These are phyloP conservation scores for Cryptosporidium andersoni DNA, from an alignment of 169 alveolate species.

Conservation along the genomic window DNA sequence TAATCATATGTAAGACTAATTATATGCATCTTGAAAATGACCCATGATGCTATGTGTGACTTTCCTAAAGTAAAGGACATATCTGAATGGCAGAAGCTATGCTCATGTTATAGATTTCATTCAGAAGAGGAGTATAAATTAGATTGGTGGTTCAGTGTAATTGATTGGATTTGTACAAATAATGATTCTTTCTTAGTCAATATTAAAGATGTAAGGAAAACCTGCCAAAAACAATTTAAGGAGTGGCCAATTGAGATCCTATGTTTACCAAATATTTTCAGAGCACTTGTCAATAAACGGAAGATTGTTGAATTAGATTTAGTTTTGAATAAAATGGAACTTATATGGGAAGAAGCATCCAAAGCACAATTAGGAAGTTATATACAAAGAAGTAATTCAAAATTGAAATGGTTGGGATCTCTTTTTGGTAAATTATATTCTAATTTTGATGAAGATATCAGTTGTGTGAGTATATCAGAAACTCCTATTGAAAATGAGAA, in stretches of 20 bases:
- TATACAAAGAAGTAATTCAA: background rate
- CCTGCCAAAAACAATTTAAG: slow-evolving; percentile 28
- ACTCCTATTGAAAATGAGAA: background rate
- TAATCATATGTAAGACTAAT: too few relatives aligned
- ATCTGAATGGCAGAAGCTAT: slow-evolving; percentile 60
- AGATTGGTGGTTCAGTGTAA: slow-evolving; percentile 57
- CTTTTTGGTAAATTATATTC: slow-evolving; percentile 2
- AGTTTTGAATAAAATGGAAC: background rate
- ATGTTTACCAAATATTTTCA: slow-evolving; percentile 35
- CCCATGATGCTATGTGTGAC: background rate
- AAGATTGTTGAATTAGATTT: background rate
- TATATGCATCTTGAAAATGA: background rate
- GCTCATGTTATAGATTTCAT: slow-evolving; percentile 43
- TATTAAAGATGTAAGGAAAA: background rate
- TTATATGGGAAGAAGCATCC: slow-evolving; percentile 20
- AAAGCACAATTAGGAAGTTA: background rate
- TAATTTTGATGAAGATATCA: slow-evolving; percentile 1
- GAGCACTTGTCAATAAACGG: slow-evolving; percentile 15
- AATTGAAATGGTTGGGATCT: slow-evolving; percentile 43
- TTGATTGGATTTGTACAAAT: slow-evolving; percentile 12
- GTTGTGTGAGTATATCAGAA: background rate
- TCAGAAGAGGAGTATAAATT: slow-evolving; percentile 54
- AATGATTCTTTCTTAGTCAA: slow-evolving; percentile 27
- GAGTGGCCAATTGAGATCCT: slow-evolving; percentile 68
- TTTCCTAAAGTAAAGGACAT: slow-evolving; percentile 59